Percentiles rank a stretch among this genome's conserved stretches.
Conservation (phyloP, 2,329 filamentous ascomycete species). For the Zarea fungicola region DNA sequence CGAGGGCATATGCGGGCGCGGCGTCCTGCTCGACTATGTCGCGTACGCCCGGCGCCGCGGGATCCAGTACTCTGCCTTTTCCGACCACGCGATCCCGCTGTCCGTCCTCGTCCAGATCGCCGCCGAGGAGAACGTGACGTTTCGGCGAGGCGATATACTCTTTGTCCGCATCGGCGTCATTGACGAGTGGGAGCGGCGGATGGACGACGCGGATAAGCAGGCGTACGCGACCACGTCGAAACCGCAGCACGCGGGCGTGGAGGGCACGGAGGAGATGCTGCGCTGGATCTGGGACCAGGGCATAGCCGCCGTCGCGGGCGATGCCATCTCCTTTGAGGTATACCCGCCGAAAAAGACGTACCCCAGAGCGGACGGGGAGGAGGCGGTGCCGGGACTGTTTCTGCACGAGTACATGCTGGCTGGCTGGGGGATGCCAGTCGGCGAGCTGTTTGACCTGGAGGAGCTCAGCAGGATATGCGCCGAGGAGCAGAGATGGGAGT, state of each 20-base stretch:
- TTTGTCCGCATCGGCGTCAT: conserved; percentile 51
- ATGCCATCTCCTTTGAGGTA: conserved; percentile 48
- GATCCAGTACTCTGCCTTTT: conserved; percentile 33
- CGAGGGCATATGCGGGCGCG: conserved; percentile 44
- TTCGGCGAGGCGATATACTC: conserved; percentile 49
- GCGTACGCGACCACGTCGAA: conserved; percentile 29
- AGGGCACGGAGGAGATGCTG: conserved; percentile 42
- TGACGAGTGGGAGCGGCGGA: conserved; percentile 35
- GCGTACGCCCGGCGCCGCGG: conserved; percentile 36
- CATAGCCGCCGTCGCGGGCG: conserved; percentile 52
- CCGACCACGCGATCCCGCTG: conserved; percentile 37
- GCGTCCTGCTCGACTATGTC: conserved; percentile 48
- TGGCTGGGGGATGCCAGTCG: conserved; percentile 47
- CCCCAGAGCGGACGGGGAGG: no score
- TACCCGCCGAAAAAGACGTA: conserved; percentile 33
- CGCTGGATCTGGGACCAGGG: conserved; percentile 52
- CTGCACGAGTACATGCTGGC: conserved; percentile 42
- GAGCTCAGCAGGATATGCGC: conserved; percentile 29
- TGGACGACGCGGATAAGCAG: conserved; percentile 32
- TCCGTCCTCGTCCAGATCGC: conserved; percentile 38
- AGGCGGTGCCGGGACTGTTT: conserved; percentile 23
- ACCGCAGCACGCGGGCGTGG: conserved; percentile 35
- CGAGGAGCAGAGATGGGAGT: conserved; percentile 29
- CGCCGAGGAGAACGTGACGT: conserved; percentile 34
- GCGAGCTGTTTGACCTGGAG: conserved; percentile 44